Base-by-base conservation (phyloP, 2,329 filamentous ascomycete species). In the Malbranchea zuffiana region DNA sequence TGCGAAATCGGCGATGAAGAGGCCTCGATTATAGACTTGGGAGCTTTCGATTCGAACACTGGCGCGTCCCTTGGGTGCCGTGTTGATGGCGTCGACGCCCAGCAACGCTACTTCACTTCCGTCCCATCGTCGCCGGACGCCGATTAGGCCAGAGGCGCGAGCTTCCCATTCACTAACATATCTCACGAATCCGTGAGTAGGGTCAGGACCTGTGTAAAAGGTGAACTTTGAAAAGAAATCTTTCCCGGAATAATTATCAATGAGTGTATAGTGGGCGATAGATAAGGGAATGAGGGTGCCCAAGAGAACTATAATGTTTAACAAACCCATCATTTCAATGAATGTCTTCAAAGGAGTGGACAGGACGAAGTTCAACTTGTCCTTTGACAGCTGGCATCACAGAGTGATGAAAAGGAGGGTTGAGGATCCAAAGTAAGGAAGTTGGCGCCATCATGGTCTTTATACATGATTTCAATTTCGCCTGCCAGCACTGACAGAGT, bases 141-240 rank as follows among this genome's bases (percentile, higher is more conserved):
- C 52, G 21, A 62, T 51, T 16, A 66, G 46, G 4, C 56, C 59
- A 2, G 49, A 50, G 31, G 47, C 46, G 37, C 60, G 49, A 10
- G 63, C 63, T n/a, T 50, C 50, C 13, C 51, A 47, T 25, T 66
- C 55, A 36, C 63, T 55, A 32, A 64, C 50, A 44, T 68, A 72
- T 43, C 63, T 61, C n/a, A 72, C 67, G 44, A 63, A 69, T 15
- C 68, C 68, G 32, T 65, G 56, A 3, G 66, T 67, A 1, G 68
- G 67, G 46, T 71, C 68, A 2, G 56, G 35, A 1, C 57, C 58
- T 4, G 58, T 62, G 45, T 62, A 68, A 51, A 71, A 69, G 32
- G 65, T 57, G 48, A 71, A 72, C 37, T 62, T 56, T 19, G 63
- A 53, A 44, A 71, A 66, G 54, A 72, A 72, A 37, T 57, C 56